Evolutionary conservation across 1,284 basidiomycete genomes (phyloP), one percentile per base, ranked within the genome.

Genomic region (Trichosporon sp.): DNA sequence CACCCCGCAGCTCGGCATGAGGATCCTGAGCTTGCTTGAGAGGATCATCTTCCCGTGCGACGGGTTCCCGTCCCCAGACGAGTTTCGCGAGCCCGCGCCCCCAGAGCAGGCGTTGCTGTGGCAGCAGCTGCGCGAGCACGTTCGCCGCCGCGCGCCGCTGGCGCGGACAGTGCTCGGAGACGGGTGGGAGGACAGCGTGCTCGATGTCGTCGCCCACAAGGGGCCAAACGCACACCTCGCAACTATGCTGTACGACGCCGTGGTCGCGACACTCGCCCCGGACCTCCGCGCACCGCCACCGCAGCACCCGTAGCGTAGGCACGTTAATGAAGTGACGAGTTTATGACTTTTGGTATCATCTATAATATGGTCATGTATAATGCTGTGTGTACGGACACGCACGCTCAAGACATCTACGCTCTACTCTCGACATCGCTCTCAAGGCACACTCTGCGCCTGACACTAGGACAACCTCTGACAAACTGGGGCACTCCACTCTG

Each of bases 151-250:
- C 12, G n/a, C 44, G 70, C 29, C 58, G 29, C n/a, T 25, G 27
- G 2, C 13, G 35, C 6, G 35, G 31, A n/a, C n/a, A n/a, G 18
- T 60, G 15, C n/a, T 60, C 2, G 34, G 32, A 8, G 32, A 25
- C 13, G 51, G 34, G 18, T 23, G 31, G 23, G 56, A 60, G 13
- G 56, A 27, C 15, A 25, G 64, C 15, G 25, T 15, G 29, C 44
- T 68, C n/a, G 76, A 76, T 23, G 71, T 75, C 0, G n/a, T 83
- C 8, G 71, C 73, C 1, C 70, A 81, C 64, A 12, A 70, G 2
- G 73, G 75, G 5, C 79, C 79, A 44, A 83, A 82, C 69, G 76
- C 78, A 15, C 81, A 81, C 66, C 65, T 83, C 12, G 71, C 81
- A 1, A 77, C 66, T 1, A 77, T 80, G 73, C 25, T 81, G 1